phyloP scores from a whole-genome alignment of 2,329 filamentous ascomycete genomes.

The Xylariaceae sp. region DNA sequence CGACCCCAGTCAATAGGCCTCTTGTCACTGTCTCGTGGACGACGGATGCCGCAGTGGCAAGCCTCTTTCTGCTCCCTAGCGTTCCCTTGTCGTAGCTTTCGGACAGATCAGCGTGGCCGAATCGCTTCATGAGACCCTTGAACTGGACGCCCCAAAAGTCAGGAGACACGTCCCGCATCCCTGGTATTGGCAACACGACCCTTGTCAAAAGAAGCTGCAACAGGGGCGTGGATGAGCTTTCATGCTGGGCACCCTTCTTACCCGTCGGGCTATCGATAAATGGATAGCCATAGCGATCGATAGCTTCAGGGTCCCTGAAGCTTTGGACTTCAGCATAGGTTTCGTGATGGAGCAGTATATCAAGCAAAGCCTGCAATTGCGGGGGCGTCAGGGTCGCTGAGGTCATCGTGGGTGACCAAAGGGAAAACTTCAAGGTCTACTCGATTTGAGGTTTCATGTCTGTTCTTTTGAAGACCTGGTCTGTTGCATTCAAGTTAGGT shows the following conservation, averaged over 20 bases:
- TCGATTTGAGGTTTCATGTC: no score
- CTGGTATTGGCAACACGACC: conserved; percentile 63
- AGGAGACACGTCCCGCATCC: conserved; percentile 55
- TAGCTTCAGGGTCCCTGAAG: conserved; percentile 62
- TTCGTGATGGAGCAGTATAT: conserved; percentile 56
- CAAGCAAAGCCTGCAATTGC: conserved; percentile 51
- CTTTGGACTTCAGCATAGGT: conserved; percentile 65
- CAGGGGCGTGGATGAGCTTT: conserved; percentile 54
- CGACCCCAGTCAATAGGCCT: conserved; percentile 61
- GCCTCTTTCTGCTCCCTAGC: conserved; percentile 68
- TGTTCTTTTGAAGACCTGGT: no score
- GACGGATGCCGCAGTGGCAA: conserved; percentile 67
- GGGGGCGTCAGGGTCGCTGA: conserved; percentile 21
- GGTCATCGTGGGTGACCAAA: conserved; percentile 4
- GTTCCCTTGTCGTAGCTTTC: conserved; percentile 80
- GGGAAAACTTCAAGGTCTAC: no score
- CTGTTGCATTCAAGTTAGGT: no score
- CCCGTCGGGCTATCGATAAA: conserved; percentile 40
- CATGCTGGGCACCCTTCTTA: conserved; percentile 20
- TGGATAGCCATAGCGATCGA: conserved; percentile 66
- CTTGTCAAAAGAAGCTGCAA: conserved; percentile 64
- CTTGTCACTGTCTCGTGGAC: conserved; percentile 66
- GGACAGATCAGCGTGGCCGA: conserved; percentile 66
- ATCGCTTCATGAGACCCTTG: conserved; percentile 53
- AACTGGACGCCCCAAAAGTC: conserved; percentile 64